phyloP scores from a whole-genome alignment of 495 filamentous ascomycete species.

The Haplographium delicatum region DNA sequence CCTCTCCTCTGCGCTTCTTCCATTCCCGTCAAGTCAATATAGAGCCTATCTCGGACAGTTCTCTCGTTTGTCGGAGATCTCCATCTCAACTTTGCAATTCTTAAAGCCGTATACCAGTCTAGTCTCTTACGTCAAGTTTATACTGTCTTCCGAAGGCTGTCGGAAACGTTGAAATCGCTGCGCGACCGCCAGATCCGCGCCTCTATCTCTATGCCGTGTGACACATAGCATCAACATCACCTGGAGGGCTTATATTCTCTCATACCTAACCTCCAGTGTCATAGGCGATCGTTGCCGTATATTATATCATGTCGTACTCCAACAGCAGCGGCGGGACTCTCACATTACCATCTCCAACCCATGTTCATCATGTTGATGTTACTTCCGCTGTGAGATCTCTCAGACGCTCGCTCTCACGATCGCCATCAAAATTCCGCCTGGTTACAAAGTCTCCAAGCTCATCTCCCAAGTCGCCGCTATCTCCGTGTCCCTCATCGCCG shows the following conservation, averaged over 20 bases:
- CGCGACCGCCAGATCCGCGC: no score
- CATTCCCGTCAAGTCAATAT: no score
- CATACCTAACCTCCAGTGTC: conserved; percentile 12
- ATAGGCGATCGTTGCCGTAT: conserved; percentile 10
- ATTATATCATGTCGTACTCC: conserved; percentile 35
- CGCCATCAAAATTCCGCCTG: conserved; percentile 77
- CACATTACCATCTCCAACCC: conserved; percentile 77
- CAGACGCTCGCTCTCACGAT: conserved; percentile 77
- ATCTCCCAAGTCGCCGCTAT: conserved; percentile 39
- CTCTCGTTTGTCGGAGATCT: no score
- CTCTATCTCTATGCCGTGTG: conserved; percentile 18
- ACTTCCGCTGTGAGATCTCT: conserved; percentile 71
- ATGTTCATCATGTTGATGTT: conserved; percentile 72
- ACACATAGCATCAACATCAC: conserved; percentile 12
- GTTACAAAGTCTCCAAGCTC: conserved; percentile 45
- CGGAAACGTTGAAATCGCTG: no score
- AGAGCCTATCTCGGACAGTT: no score
- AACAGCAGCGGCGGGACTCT: conserved; percentile 66
- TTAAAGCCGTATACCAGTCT: no score
- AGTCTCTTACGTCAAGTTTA: no score
- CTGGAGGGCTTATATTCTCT: conserved; percentile 8
- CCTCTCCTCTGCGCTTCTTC: no score
- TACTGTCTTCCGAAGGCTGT: no score
- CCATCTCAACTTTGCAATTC: no score
- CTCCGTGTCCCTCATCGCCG: conserved; percentile 45